Base-by-base conservation (phyloP, 768 basidiomycete species). In the Agaricus subrufescens region DNA sequence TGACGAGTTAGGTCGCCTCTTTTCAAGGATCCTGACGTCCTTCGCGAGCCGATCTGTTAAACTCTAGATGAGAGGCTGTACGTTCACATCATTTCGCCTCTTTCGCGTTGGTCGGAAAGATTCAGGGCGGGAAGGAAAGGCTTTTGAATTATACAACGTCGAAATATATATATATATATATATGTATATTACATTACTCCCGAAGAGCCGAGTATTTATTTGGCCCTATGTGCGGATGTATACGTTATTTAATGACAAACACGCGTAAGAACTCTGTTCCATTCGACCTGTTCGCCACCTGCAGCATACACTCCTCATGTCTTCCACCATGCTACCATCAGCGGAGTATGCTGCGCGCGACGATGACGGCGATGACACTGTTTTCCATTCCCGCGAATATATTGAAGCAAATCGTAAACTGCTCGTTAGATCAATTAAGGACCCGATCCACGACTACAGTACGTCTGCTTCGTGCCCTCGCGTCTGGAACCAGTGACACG, bases 401-500 rank as follows among this genome's bases (percentile, higher is more conserved):
- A 44, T 54, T 25, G 53, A 54, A 31, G 38, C 26, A 37, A 46
- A 27, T 15, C 53, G 53, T n/a, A 46, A n/a, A 45, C 25, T 46
- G 3, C 55, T 56, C 23, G 55, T 56, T 30, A 44, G 55, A 40
- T 56, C 55, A 14, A 60, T 62, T 37, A 62, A 58, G 31, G 61
- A 62, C 43, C 52, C 57, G 15, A 59, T 62, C 29, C 56, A 62
- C 43, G 58, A 60, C 29, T 48, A 50, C 19, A 60, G 61, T 61
- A 46, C 7, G 57, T 57, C 29, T 23, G 4, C 31, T 31, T 19
- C 26, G 6, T 6, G 46, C 27, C 30, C 3, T 19, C 54, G 9
- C 29, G 15, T 37, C 30, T 46, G 53, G 37, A 27, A 55, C 26
- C 27, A 29, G 31, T 51, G 43, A 47, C 37, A 50, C 23, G 23